phyloP scores from a whole-genome alignment of 1,139 yeast genomes.

The Nakaseomyces kungkrabaensis region DNA sequence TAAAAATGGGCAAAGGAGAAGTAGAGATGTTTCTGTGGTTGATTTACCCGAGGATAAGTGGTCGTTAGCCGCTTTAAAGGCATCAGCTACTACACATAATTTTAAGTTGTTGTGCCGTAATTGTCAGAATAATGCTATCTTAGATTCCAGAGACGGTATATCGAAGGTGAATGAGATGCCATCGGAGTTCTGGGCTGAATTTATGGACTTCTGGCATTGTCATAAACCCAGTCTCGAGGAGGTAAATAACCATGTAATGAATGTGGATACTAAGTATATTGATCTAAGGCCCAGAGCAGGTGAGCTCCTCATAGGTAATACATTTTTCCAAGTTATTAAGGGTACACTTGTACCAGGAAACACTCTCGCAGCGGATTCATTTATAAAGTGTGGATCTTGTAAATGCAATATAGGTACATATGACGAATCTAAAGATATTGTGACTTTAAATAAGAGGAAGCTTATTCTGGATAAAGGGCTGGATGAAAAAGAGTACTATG shows the following conservation, averaged over 20 bases:
- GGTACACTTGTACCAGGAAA: slow-evolving; percentile 8
- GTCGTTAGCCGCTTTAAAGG: background rate
- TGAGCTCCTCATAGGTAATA: slow-evolving; percentile 23
- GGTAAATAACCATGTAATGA: background rate
- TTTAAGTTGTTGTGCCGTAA: slow-evolving; percentile 10
- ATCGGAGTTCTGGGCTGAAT: slow-evolving; percentile 85
- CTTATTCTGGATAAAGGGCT: slow-evolving; percentile 7
- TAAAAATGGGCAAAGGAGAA: background rate
- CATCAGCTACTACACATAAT: background rate
- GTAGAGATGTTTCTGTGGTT: background rate
- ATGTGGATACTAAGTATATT: slow-evolving; percentile 8
- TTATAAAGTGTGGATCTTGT: background rate
- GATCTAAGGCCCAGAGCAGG: slow-evolving; percentile 15
- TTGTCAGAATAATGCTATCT: slow-evolving; percentile 12
- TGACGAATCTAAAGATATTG: background rate
- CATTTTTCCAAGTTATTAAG: slow-evolving; percentile 15
- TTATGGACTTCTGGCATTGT: slow-evolving; percentile 98
- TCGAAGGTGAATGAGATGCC: slow-evolving; percentile 57
- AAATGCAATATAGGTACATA: background rate
- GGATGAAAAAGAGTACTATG: background rate
- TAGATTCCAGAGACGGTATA: slow-evolving; percentile 10
- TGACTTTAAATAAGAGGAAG: slow-evolving; percentile 18
- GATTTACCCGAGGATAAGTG: slow-evolving; percentile 1
- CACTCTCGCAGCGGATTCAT: background rate
- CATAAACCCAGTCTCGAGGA: slow-evolving; percentile 58